Base-by-base conservation (phyloP, 495 filamentous ascomycete genomes). In the Aspergillus kassunensis region DNA sequence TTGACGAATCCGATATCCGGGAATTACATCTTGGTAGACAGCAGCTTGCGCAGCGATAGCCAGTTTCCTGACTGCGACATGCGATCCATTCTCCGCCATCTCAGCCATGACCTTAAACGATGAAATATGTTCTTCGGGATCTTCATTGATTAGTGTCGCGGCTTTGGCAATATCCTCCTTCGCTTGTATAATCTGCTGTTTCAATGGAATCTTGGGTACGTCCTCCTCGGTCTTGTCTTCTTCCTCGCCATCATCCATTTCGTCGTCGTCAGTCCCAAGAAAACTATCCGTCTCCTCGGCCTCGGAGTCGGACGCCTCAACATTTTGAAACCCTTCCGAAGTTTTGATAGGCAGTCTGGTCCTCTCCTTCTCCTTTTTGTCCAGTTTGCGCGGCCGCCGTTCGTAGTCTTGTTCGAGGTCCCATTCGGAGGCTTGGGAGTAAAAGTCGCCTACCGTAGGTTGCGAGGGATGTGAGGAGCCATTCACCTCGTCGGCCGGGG, bases 1-100 rank as follows among this genome's bases (percentile, higher is more conserved):
- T 16, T 91, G 89, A 16, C 93, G 85, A 67, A 97, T 97, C 30
- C 93, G 79, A 59, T 97, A 98, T 6, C 92, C 93, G 0, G 93
- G 93, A 40, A 98, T 96, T 35, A 96, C 78, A 72, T 97, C 91
- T 64, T 91, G 95, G 69, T 90, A 98, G n/a, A 97, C 79, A 6
- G 91, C 84, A 62, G 91, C 76, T 67, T 96, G 91, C 16, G 91
- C 86, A 13, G 83, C 88, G 21, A 98, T 67, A 19, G 85, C 87
- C 44, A 98, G 75, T 61, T 90, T 93, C 71, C 86, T 83, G 59
- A 97, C 84, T 6, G 86, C 84, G 27, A 79, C 64, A 52, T 91
- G 85, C 7, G 73, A 63, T n/a, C 58, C 55, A 11, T 68, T 67
- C 36, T 85, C 75, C 29, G 82, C 86, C 59, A 97, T 82, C 54